Base-by-base conservation (phyloP, 371 early-diverging fungal genomes). In the Actinomucor elegans region DNA sequence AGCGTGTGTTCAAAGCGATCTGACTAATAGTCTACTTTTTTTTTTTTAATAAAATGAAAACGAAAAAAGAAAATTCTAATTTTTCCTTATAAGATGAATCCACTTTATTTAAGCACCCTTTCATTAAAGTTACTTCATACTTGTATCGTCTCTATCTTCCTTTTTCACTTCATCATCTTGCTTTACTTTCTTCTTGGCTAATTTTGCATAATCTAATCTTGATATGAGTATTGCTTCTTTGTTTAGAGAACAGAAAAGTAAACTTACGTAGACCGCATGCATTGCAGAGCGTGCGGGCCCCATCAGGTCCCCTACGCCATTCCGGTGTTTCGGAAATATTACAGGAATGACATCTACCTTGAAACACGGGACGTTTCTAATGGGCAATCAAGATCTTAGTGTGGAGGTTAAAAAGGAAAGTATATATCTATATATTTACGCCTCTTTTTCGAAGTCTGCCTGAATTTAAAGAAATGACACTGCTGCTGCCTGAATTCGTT, bases 281-380 rank as follows among this genome's bases (percentile, higher is more conserved):
- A 66, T 87, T 87, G 44, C 88, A 87, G 3, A 87, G 59, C 1
- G 85, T 85, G 21, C 80, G 69, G 5, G 88, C 82, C 4, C 88
- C 88, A 57, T 81, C 74, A 9, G 86, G 88, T 11, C 88, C 88
- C 34, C 88, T 77, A 44, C 88, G 70, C 88, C 88, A 87, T 65
- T 81, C 84, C 11, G 88, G 85, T 11, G 88, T 87, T 34, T 80
- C 77, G n/a, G 80, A 74, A 37, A 77, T 75, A 55, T 77, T 73
- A 59, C 88, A 87, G 24, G 80, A 77, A 36, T 81, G 78, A 31
- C 84, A 83, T 29, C 73, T 69, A 14, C 75, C 77, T 54, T 74
- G 80, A 23, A 75, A 73, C 8, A 67, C 66, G 2, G 71, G 51
- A 12, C 69, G 67, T 65, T 74, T 75, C 67, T 68, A 46, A 15